These are phyloP conservation scores for Clitoria ternatea DNA, from an alignment of 306 rosid genomes.

Conservation along the genomic window DNA sequence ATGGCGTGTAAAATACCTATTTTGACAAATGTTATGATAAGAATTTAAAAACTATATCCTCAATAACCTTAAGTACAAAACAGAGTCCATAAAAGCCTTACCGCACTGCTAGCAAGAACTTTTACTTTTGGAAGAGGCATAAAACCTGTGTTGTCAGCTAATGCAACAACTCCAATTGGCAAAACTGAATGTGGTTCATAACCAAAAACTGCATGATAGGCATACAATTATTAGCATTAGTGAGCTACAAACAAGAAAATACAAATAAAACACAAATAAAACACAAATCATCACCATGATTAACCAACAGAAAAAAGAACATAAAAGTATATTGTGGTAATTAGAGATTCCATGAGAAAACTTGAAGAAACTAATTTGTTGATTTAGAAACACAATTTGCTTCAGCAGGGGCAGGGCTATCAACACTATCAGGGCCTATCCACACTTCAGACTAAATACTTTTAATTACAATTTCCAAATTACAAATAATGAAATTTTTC, in stretches of 20 bases:
- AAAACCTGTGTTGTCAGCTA: constrained; percentile 81
- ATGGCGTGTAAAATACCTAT: constrained; percentile 86
- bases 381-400: no score
- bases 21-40: constrained; percentile 19
- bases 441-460: not conserved
- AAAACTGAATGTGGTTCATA: constrained; percentile 96
- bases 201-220: constrained; percentile 63
- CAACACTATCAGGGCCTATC: not conserved
- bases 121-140: constrained; percentile 86
- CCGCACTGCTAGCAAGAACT: constrained; percentile 95
- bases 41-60: not conserved
- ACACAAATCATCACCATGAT: not conserved
- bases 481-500: not conserved
- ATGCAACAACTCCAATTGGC: constrained; percentile 81
- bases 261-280: constrained; percentile 2
- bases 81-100: constrained; percentile 43
- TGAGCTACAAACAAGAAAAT: constrained; percentile 1
- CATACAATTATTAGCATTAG: not conserved
- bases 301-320: no score
- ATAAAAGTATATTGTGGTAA: no score
- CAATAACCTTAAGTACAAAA: not conserved
- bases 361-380: no score
- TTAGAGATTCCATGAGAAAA: no score
- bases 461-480: not conserved
- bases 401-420: not conserved